These are phyloP conservation scores for Pulveroboletus sp. DNA, from an alignment of 768 basidiomycete species.

Conservation along the genomic window DNA sequence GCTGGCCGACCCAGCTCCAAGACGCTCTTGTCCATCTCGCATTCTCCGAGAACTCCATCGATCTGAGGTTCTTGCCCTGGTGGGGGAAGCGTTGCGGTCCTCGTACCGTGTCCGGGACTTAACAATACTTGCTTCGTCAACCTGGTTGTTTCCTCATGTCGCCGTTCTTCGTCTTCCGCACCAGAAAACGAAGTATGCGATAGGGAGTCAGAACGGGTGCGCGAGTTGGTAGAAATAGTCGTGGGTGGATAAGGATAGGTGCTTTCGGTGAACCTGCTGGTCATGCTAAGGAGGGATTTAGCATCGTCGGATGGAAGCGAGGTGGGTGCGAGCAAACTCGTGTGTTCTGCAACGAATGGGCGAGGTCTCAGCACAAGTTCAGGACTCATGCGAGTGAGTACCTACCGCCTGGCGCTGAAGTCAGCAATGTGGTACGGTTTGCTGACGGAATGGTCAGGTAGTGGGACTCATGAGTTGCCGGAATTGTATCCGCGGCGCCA, in stretches of 20 bases:
- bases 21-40: conserved; percentile 69
- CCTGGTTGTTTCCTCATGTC: conserved; percentile 21
- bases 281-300: conserved; percentile 28
- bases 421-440: neutral
- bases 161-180: conserved; percentile 19
- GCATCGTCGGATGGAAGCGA: conserved; percentile 20
- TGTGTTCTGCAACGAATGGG: conserved; percentile 13
- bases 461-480: neutral
- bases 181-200: conserved; percentile 16
- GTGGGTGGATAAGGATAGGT: conserved; percentile 25
- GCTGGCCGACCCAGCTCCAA: conserved; percentile 70
- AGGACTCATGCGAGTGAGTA: conserved; percentile 3
- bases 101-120: conserved; percentile 20
- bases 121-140: conserved; percentile 17
- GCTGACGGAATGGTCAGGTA: conserved; percentile 4
- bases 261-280: conserved; percentile 25
- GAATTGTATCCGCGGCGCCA: neutral
- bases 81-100: conserved; percentile 34
- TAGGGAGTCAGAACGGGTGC: conserved; percentile 16
- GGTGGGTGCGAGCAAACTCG: conserved; percentile 12
- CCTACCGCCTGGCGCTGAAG: conserved; percentile 20
- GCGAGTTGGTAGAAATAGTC: conserved; percentile 15
- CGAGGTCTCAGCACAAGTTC: conserved; percentile 11
- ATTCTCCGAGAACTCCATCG: neutral
- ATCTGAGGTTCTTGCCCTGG: conserved; percentile 2